These are phyloP conservation scores for Thelonectria olida DNA, from an alignment of 2,329 filamentous ascomycete species.

Conservation along the genomic window DNA sequence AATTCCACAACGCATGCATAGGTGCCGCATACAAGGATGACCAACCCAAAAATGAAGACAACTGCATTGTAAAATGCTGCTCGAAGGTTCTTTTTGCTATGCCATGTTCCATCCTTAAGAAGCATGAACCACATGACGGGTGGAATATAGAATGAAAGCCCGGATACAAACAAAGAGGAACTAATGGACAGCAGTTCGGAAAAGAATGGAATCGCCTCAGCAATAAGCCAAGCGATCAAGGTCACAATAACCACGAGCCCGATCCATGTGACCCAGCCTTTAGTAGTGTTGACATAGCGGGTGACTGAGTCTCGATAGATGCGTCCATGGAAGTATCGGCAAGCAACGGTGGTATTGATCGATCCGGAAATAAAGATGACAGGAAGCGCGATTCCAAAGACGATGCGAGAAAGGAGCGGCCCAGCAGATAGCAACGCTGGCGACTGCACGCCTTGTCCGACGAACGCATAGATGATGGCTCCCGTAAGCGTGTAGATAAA, in stretches of 20 bases:
- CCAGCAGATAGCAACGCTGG: neutral
- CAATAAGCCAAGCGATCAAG: slow-evolving; percentile 72
- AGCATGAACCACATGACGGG: slow-evolving; percentile 51
- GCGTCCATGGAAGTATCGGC: slow-evolving; percentile 49
- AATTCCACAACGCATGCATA: slow-evolving; percentile 7
- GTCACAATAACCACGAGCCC: slow-evolving; percentile 65
- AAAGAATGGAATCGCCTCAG: slow-evolving; percentile 69
- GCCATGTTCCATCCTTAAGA: slow-evolving; percentile 32
- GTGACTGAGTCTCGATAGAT: slow-evolving; percentile 46
- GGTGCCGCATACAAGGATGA: neutral
- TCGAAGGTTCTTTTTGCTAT: neutral
- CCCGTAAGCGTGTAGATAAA: neutral
- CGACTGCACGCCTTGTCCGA: neutral
- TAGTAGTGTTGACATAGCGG: slow-evolving; percentile 49
- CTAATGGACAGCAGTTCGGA: slow-evolving; percentile 45
- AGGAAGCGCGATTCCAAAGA: slow-evolving; percentile 64
- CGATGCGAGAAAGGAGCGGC: slow-evolving; percentile 65
- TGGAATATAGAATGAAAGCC: slow-evolving; percentile 47
- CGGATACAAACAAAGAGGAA: slow-evolving; percentile 56
- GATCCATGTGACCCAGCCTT: slow-evolving; percentile 61
- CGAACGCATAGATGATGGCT: neutral
- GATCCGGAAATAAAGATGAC: neutral
- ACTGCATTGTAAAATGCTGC: neutral
- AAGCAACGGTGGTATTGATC: slow-evolving; percentile 37
- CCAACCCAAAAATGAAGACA: slow-evolving; percentile 5